Evolutionary conservation across 805 yeast species (phyloP), one percentile per base, ranked within the genome.

Genomic region (Saturnispora silvae): DNA sequence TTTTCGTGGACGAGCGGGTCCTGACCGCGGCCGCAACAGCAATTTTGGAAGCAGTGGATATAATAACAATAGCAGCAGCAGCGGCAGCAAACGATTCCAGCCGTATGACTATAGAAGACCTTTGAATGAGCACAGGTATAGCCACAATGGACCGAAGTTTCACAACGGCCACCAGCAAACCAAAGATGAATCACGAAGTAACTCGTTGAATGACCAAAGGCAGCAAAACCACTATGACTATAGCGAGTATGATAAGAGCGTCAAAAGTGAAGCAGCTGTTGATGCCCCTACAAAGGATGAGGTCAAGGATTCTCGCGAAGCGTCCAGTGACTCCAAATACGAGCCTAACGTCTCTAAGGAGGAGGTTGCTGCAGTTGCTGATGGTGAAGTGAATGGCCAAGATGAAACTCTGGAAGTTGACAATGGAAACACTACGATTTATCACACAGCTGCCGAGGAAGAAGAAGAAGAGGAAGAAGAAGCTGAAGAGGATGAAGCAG

Each of bases 41-140:
- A n/a, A n/a, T n/a, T n/a, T n/a, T n/a, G n/a, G n/a, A n/a, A n/a
- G n/a, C n/a, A n/a, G n/a, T n/a, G n/a, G n/a, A n/a, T n/a, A n/a
- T n/a, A n/a, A n/a, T n/a, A n/a, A n/a, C n/a, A n/a, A n/a, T n/a
- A n/a, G n/a, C n/a, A n/a, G n/a, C n/a, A n/a, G n/a, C n/a, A n/a
- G n/a, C n/a, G n/a, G 11, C 17, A 31, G 17, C 17, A 31, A 31
- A 16, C 9, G 34, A 20, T 31, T 20, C 17, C 15, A 11, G 9
- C 26, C 34, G 5, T 31, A 31, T 14, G 34, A 31, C 17, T 20
- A 31, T 23, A 22, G 34, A 31, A 31, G 34, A 13, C 5, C 34
- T 7, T 20, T 27, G 8, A 8, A 13, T 5, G 31, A 28, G 11
- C 31, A 28, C 10, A 28, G 31, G 18, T 28, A n/a, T 28, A 5